Base-by-base conservation (phyloP, 148 eudicot species). In the Amaranthus cruentus region DNA sequence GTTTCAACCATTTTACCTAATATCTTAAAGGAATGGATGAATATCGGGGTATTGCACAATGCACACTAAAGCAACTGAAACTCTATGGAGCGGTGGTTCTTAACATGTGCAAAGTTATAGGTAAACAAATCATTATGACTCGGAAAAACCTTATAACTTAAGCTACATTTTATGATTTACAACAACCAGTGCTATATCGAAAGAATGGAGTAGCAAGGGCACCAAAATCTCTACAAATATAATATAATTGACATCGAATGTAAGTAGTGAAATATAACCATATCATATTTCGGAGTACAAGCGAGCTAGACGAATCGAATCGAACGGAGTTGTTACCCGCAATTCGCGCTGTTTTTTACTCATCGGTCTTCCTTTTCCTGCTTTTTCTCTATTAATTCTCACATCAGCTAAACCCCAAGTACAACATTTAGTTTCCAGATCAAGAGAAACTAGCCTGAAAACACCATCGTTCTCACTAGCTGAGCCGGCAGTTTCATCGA, bases 331-430 rank as follows among this genome's bases (percentile, higher is more conserved):
- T 48, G 73, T 71, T 46, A 91, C 69, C 63, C 94, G 86, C 97
- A 94, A 91, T 71, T 91, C 97, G 13, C 82, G 79, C 77, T 91
- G 97, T 72, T 88, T 91, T 80, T 89, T 91, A 85, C 50, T 89
- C 77, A 91, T 87, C 2, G 94, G 97, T 78, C 91, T 88, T 71
- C 97, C 97, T 81, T 87, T 91, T 55, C 98, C 93, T 42, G 96
- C 90, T 11, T 89, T 93, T 69, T 87, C 94, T 85, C 96, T 77
- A 55, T 93, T 90, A 66, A 81, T 77, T 80, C 81, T 88, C 42
- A 93, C 89, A 84, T 90, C 89, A 54, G 96, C 96, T 69, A 93
- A 60, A 18, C 88, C 90, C 98, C 96, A 93, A 21, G 82, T 85
- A 77, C 97, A 92, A 81, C 76, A 84, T 0, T 71, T 75, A 28